Evolutionary conservation across 225 moss, liverwort and hornwort species (phyloP), one percentile per base, ranked within the genome.

Genomic region (Thuidium tamariscinum): DNA sequence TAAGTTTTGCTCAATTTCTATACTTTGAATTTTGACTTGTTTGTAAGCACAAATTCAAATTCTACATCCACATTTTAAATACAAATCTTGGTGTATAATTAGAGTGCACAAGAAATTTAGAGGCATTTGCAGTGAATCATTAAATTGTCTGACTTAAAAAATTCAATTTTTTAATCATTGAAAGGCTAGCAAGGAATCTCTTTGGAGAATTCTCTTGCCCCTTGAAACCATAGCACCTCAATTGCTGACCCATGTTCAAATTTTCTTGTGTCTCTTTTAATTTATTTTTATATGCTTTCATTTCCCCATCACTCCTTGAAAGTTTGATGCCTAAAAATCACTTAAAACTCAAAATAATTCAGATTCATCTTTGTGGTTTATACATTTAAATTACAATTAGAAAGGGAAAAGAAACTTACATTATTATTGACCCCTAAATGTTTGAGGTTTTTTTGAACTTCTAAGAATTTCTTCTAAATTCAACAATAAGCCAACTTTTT

Each of bases 11-110:
- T 39, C 13, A 68, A 37, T 68, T 67, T 39, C 23, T 13, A 7
- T 0, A 0, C 0, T 68, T 68, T 39, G 23, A 68, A 22, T 68
- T 7, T 23, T 39, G 7, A 68, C 23, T 68, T 39, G 7, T 68
- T 68, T 39, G 7, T 3, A 3, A 0, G 0, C 1, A 2, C 1
- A 30, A 36, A 66, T 66, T 3, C 4, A 68, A 13, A 39, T 25
- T 22, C 14, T 13, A 2, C 0, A 39, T 68, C 13, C 8, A 25
- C 1, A 68, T 25, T 25, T 68, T 4, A 1, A 13, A 41, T 41
- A 39, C 25, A 39, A 68, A 41, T 13, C 8, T 41, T 1, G 14
- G 1, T 13, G 4, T 39, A 25, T 4, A 39, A 68, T 23, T 68
- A 13, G 25, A 41, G 2, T 5, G 13, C 7, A 7, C 10, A 67